These are phyloP conservation scores for Populus ilicifolia DNA, from an alignment of 345 rosid genomes.

Conservation along the genomic window DNA sequence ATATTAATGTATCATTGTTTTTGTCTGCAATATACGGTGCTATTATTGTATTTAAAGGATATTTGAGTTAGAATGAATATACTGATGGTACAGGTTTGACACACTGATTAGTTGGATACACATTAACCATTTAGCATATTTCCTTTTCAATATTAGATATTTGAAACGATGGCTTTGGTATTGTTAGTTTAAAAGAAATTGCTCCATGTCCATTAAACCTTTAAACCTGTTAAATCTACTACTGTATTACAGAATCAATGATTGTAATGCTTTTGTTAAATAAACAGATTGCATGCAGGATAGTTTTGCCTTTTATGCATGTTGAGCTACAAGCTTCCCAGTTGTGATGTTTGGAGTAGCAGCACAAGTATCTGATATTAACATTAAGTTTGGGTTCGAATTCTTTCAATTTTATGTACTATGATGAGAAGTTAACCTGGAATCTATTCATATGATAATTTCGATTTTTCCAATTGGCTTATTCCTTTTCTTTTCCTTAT, in stretches of 20 bases:
- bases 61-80: background rate
- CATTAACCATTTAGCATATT: background rate
- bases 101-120: background rate
- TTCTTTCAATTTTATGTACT: background rate
- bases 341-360: background rate
- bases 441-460: background rate
- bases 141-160: background rate
- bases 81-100: background rate
- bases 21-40: background rate
- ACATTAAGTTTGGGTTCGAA: background rate
- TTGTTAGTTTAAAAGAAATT: background rate
- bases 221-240: background rate
- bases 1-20: background rate
- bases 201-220: background rate
- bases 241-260: background rate
- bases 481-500: background rate
- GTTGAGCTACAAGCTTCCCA: background rate
- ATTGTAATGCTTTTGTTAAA: background rate
- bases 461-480: too few species aligned
- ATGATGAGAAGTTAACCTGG: background rate
- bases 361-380: background rate
- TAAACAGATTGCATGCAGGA: background rate
- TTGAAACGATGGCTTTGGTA: background rate
- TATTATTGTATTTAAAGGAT: background rate
- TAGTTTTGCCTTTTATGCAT: background rate